Evolutionary conservation across 2,329 filamentous ascomycete genomes (phyloP).

Genomic region (Stagonosporopsis chrysanthemi): DNA sequence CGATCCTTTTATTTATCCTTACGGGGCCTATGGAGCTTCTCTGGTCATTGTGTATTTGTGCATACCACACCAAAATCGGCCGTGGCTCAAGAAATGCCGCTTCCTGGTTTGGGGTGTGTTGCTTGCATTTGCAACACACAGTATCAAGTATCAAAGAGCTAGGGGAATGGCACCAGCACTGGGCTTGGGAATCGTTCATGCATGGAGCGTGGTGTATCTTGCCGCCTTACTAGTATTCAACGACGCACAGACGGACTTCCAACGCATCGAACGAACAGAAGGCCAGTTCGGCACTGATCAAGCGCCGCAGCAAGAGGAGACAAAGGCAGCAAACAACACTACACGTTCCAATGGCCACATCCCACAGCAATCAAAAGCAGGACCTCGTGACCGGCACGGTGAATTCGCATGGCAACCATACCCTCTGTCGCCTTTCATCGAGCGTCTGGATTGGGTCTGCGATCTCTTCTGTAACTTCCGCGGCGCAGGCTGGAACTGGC

Average conservation of each 20-base stretch:
- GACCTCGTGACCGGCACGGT: conserved; percentile 42
- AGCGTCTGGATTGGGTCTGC: conserved; percentile 65
- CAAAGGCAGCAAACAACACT: not conserved
- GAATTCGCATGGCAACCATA: conserved; percentile 63
- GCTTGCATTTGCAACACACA: conserved; percentile 53
- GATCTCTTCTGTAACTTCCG: conserved; percentile 66
- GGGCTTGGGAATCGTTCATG: conserved; percentile 61
- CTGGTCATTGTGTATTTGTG: conserved; percentile 59
- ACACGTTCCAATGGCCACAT: conserved; percentile 1
- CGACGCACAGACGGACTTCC: conserved; percentile 63
- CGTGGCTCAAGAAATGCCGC: conserved; percentile 52
- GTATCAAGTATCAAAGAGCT: conserved; percentile 56
- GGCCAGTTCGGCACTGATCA: conserved; percentile 29
- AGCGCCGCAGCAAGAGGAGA: conserved; percentile 2
- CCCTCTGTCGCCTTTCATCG: conserved; percentile 55
- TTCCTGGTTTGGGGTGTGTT: conserved; percentile 56
- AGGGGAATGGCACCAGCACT: conserved; percentile 61
- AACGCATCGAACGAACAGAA: conserved; percentile 59
- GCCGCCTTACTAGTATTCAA: conserved; percentile 62
- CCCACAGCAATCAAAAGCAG: conserved; percentile 17
- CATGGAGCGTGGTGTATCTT: conserved; percentile 64
- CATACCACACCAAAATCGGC: conserved; percentile 56
- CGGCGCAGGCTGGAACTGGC: conserved; percentile 68
- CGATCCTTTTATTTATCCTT: conserved; percentile 56
- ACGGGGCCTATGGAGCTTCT: conserved; percentile 48